A percentile compares a stretch with the other conserved stretches of the same genome.
phyloP scores from a whole-genome alignment of 225 moss, liverwort and hornwort species.

The Pleurozium schreberi region DNA sequence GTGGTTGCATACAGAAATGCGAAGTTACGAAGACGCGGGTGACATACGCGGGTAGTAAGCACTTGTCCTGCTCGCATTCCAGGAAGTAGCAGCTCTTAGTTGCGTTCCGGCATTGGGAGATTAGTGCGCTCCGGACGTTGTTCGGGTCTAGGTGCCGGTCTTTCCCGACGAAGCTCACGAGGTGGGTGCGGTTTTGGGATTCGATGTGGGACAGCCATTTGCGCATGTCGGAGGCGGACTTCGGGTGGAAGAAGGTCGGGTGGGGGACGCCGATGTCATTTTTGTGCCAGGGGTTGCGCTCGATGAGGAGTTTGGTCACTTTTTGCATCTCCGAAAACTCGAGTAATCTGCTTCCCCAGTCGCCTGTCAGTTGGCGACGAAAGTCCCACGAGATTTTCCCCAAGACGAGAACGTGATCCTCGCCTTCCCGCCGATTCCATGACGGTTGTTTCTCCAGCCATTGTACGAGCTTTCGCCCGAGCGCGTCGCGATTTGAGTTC shows the following conservation, averaged over 20 bases:
- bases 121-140: constrained; percentile 66
- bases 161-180: constrained; percentile 94
- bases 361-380: constrained; percentile 28
- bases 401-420: constrained; percentile 71
- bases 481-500: constrained; percentile 52
- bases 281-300: constrained; percentile 81
- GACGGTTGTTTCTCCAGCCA: constrained; percentile 70
- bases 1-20: constrained; percentile 89
- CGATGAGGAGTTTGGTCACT: constrained; percentile 71
- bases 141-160: constrained; percentile 59
- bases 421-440: constrained; percentile 58
- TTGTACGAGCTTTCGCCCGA: constrained; percentile 50
- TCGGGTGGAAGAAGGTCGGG: constrained; percentile 91
- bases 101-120: constrained; percentile 59
- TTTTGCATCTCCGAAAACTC: constrained; percentile 48
- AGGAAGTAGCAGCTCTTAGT: constrained; percentile 39
- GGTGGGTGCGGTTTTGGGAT: constrained; percentile 26
- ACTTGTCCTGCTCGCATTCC: constrained; percentile 55
- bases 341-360: constrained; percentile 78
- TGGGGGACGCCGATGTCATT: constrained; percentile 86
- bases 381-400: constrained; percentile 97
- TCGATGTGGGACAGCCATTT: constrained; percentile 43
- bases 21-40: constrained; percentile 68
- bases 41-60: constrained; percentile 49
- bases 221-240: constrained; percentile 51